These are phyloP conservation scores for Pistacia vera DNA, from an alignment of 345 rosid species.

Conservation along the genomic window DNA sequence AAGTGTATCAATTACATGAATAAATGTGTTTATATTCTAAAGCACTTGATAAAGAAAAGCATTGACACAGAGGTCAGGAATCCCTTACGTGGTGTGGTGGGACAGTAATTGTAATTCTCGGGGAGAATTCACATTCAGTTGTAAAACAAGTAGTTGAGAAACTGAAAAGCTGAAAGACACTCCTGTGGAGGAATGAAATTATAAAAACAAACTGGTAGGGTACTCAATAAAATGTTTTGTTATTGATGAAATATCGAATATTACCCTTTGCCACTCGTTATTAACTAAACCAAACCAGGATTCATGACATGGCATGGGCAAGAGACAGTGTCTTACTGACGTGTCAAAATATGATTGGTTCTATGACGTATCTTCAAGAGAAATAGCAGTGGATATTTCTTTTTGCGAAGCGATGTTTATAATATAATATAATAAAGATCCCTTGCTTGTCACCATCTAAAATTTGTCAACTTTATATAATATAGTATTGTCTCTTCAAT, in stretches of 20 bases:
- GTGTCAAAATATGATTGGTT: constrained; percentile 21
- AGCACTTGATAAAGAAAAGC: no score
- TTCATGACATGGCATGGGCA: no score
- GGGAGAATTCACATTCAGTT: background rate
- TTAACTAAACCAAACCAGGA: background rate
- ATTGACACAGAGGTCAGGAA: no score
- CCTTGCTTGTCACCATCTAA: background rate
- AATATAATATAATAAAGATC: background rate
- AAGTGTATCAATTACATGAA: background rate
- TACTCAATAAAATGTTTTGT: no score
- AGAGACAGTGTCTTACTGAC: background rate
- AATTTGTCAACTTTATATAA: background rate
- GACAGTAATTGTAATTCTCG: background rate
- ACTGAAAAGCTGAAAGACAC: no score
- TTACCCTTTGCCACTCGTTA: background rate
- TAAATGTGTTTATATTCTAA: background rate
- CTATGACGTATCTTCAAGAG: background rate
- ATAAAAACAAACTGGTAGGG: no score
- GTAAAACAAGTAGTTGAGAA: no score
- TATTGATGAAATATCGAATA: no score
- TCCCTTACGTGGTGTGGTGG: no score
- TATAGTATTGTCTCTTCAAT: background rate
- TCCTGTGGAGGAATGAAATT: no score
- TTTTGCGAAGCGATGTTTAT: background rate
- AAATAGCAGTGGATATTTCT: no score